phyloP scores from a whole-genome alignment of 352 stramenopile species.

The Pythium monospermum region DNA sequence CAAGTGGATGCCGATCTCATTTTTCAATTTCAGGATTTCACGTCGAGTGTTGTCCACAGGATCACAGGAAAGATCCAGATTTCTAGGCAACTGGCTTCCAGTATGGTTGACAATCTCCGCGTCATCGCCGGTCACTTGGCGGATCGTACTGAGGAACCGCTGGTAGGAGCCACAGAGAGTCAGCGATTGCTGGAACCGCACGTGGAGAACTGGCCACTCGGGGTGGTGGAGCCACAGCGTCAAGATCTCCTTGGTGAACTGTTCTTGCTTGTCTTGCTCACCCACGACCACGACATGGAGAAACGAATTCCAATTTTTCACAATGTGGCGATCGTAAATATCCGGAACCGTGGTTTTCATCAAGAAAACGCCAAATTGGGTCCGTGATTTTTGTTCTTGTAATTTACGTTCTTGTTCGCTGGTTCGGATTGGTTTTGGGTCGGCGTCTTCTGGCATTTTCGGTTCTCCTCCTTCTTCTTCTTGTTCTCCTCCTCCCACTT shows the following conservation, averaged over 20 bases:
- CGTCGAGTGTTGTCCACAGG: constrained; percentile 29
- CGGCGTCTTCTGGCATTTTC: constrained; percentile 11
- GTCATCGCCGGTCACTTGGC: constrained; percentile 22
- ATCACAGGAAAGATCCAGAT: constrained; percentile 60
- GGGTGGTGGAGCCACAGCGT: constrained; percentile 52
- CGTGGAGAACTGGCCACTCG: constrained; percentile 53
- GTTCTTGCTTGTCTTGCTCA: constrained; percentile 46
- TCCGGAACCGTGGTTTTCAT: constrained; percentile 55
- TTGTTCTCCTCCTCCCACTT: too few relatives aligned
- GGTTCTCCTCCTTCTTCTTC: constrained; percentile 8
- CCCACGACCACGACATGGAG: constrained; percentile 57
- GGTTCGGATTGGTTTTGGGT: too few relatives aligned
- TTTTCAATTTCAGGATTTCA: constrained; percentile 52
- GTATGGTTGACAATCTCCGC: constrained; percentile 18
- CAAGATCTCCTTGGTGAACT: constrained; percentile 64
- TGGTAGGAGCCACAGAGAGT: constrained; percentile 46
- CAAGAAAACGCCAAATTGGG: constrained; percentile 57
- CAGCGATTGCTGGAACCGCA: constrained; percentile 49
- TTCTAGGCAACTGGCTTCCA: constrained; percentile 20
- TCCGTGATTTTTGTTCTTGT: constrained; percentile 37
- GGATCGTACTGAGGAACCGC: constrained; percentile 38
- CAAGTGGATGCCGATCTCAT: constrained; percentile 57
- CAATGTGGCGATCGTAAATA: constrained; percentile 50
- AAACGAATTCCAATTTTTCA: constrained; percentile 71
- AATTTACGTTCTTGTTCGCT: too few relatives aligned